Conservation (phyloP, 495 filamentous ascomycete genomes). For the Polyplosphaeria fusca region DNA sequence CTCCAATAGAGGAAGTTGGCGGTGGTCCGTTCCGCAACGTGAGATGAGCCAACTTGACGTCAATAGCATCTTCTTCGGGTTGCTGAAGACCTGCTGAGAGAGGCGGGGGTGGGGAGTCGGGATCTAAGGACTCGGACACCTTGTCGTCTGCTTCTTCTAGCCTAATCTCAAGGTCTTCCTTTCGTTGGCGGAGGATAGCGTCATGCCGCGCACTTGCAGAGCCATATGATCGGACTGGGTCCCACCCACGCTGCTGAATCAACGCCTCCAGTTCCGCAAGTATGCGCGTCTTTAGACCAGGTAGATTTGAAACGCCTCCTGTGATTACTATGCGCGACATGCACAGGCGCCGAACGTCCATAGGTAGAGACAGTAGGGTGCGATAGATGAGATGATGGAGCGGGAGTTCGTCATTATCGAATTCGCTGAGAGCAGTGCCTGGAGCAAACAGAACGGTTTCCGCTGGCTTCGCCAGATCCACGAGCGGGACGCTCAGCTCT, state of each 20-base stretch:
- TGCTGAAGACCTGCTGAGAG: slow-evolving; percentile 15
- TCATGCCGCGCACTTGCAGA: slow-evolving; percentile 34
- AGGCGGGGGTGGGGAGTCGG: slow-evolving; percentile 3
- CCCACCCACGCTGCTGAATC: slow-evolving; percentile 70
- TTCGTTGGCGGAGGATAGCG: slow-evolving; percentile 41
- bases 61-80: slow-evolving; percentile 29
- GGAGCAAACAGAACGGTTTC: slow-evolving; percentile 70
- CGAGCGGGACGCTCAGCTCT: slow-evolving; percentile 62
- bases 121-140: slow-evolving; percentile 14
- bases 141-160: slow-evolving; percentile 24
- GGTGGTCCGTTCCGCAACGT: slow-evolving; percentile 18
- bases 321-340: slow-evolving; percentile 89
- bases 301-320: slow-evolving; percentile 75
- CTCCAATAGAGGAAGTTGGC: slow-evolving; percentile 42
- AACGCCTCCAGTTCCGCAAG: slow-evolving; percentile 67
- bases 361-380: slow-evolving; percentile 67
- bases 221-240: slow-evolving; percentile 53
- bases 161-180: slow-evolving; percentile 35
- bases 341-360: slow-evolving; percentile 77
- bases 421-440: slow-evolving; percentile 50
- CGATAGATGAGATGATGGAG: slow-evolving; percentile 71
- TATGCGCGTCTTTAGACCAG: slow-evolving; percentile 76
- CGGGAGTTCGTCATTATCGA: slow-evolving; percentile 83
- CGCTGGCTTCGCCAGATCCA: slow-evolving; percentile 65
- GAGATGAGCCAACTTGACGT: slow-evolving; percentile 16